A percentile compares a stretch with the other conserved stretches of the same genome.
phyloP scores from a whole-genome alignment of 192 early-diverging fungal species.

The Polychytrium aggregatum region DNA sequence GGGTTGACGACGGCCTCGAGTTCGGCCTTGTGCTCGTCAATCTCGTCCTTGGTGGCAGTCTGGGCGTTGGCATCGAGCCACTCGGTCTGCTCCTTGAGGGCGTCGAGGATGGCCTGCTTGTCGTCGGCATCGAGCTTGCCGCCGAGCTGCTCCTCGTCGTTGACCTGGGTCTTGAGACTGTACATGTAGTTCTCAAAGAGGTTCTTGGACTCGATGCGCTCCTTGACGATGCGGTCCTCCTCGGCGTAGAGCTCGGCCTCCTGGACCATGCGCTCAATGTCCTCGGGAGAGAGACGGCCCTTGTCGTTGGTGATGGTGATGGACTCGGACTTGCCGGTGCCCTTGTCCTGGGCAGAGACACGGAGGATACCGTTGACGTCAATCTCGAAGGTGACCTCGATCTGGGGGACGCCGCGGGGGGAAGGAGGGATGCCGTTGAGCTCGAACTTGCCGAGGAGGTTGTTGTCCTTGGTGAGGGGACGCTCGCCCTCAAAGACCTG shows the following conservation, averaged over 20 bases:
- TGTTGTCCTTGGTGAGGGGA: constrained; percentile 96
- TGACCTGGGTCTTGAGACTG: constrained; percentile 76
- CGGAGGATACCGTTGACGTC: constrained; percentile 90
- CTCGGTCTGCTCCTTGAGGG: constrained; percentile 61
- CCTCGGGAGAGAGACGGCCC: constrained; percentile 85
- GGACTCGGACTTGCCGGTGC: constrained; percentile 89
- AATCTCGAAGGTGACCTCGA: constrained; percentile 94
- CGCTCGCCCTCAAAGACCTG: constrained; percentile 97
- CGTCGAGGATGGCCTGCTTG: constrained; percentile 77
- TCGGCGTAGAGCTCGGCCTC: constrained; percentile 93
- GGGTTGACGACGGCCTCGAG: constrained; percentile 90
- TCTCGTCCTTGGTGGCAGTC: constrained; percentile 89
- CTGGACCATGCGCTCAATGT: constrained; percentile 93
- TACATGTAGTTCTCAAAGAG: constrained; percentile 85
- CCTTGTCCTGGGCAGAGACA: constrained; percentile 91
- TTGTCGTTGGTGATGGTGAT: constrained; percentile 98
- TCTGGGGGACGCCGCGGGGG: constrained; percentile 92
- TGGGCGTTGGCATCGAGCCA: constrained; percentile 78
- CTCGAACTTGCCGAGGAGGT: constrained; percentile 93
- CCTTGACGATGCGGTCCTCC: constrained; percentile 74
- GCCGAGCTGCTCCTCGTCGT: constrained; percentile 73
- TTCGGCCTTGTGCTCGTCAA: constrained; percentile 92
- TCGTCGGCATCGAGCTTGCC: constrained; percentile 79
- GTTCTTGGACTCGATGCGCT: constrained; percentile 84
- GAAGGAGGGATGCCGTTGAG: constrained; percentile 88